Percentiles rank a stretch among this genome's conserved stretches.
Evolutionary conservation across 1,284 basidiomycete genomes (phyloP).

Genomic region (Ceratobasidium sp.): DNA sequence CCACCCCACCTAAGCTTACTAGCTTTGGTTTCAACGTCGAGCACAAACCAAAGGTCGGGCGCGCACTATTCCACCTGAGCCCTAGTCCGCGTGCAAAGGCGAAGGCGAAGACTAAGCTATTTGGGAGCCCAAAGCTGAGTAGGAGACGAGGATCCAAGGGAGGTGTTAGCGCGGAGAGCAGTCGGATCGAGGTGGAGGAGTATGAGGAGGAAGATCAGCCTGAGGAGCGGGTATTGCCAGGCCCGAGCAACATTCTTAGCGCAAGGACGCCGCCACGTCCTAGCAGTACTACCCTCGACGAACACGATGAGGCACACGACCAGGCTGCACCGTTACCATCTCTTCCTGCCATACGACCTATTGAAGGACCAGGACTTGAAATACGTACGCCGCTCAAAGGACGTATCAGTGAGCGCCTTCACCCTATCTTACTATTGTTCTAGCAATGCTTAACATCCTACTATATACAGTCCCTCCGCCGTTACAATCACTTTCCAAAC

Average conservation of each 20-base stretch:
- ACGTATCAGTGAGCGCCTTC: conserved; percentile 11
- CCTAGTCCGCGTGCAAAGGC: conserved; percentile 32
- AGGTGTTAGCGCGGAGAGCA: conserved; percentile 11
- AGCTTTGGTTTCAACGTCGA: conserved; percentile 19
- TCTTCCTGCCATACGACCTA: conserved; percentile 18
- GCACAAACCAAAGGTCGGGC: conserved; percentile 6
- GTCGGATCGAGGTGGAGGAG: background rate
- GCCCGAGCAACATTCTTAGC: background rate
- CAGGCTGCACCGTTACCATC: conserved; percentile 19
- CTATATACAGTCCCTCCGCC: conserved; percentile 2
- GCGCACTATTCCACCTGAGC: conserved; percentile 28
- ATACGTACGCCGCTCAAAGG: conserved; percentile 27
- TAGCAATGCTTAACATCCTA: no score
- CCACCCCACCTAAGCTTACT: conserved; percentile 18
- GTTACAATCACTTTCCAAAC: conserved; percentile 35
- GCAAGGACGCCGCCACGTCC: background rate
- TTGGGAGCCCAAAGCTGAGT: conserved; percentile 16
- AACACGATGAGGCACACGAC: conserved; percentile 22
- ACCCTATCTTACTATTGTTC: no score
- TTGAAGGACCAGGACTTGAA: conserved; percentile 25
- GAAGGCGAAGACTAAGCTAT: conserved; percentile 12
- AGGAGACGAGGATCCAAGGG: conserved; percentile 19
- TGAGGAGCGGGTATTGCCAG: background rate
- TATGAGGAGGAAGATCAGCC: background rate
- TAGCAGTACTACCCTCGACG: background rate